These are phyloP conservation scores for Daldinia grandis DNA, from an alignment of 495 filamentous ascomycete genomes.

Conservation along the genomic window DNA sequence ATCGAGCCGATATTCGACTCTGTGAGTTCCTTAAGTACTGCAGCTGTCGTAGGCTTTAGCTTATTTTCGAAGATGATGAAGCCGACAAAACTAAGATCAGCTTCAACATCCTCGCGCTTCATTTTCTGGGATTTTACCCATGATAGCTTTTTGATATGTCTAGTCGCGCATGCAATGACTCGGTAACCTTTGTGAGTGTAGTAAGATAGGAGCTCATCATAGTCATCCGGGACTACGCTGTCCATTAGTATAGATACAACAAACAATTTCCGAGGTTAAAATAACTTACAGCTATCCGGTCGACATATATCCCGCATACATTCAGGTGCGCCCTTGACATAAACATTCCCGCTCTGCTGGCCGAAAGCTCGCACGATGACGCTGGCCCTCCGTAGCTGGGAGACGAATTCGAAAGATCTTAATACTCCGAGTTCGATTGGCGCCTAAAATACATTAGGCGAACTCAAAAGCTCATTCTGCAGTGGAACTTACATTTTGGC, in stretches of 20 bases:
- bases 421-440: constrained; percentile 84
- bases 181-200: constrained; percentile 96
- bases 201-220: constrained; percentile 83
- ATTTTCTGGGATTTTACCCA: constrained; percentile 97
- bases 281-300: constrained; percentile 74
- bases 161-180: constrained; percentile 96
- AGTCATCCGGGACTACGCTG: constrained; percentile 79
- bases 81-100: constrained; percentile 82
- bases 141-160: constrained; percentile 82
- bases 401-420: constrained; percentile 94
- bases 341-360: constrained; percentile 78
- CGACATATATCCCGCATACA: constrained; percentile 93
- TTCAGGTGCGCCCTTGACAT: constrained; percentile 97
- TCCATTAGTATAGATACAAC: constrained; percentile 22
- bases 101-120: constrained; percentile 84
- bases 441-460: constrained; percentile 38
- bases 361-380: constrained; percentile 90
- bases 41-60: constrained; percentile 82
- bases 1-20: constrained; percentile 86
- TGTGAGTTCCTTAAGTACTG: constrained; percentile 82
- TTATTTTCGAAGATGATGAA: constrained; percentile 99
- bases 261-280: neutral
- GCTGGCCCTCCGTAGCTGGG: constrained; percentile 90
- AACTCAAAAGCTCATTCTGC: neutral
- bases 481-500: constrained; percentile 50